Percentiles rank a stretch among this genome's conserved stretches.
Conservation (phyloP, 176 grass and related monocot genomes). For the Bothriochloa decipiens region DNA sequence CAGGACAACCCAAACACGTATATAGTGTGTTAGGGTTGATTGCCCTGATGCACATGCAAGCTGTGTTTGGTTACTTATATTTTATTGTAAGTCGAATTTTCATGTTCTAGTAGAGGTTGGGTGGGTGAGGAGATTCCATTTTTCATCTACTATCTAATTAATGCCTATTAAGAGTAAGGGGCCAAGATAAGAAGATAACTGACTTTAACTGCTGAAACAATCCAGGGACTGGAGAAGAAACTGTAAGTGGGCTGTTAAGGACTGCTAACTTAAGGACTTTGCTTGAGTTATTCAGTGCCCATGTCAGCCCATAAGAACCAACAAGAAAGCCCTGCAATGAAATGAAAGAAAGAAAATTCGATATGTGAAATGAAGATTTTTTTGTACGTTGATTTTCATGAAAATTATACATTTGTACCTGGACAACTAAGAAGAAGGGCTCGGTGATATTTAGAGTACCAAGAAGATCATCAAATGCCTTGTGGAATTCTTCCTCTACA, state of each 20-base stretch:
- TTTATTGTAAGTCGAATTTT: not conserved
- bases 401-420: slow-evolving; percentile 53
- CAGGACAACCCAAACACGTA: not conserved
- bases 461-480: slow-evolving; percentile 80
- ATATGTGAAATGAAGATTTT: slow-evolving; percentile 13
- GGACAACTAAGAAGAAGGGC: slow-evolving; percentile 88
- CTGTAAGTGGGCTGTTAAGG: slow-evolving; percentile 86
- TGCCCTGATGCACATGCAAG: not conserved
- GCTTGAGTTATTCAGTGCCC: slow-evolving; percentile 84
- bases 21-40: not conserved
- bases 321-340: slow-evolving; percentile 81
- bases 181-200: slow-evolving; percentile 32
- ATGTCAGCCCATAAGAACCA: slow-evolving; percentile 96
- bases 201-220: slow-evolving; percentile 90
- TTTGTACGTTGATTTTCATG: slow-evolving; percentile 1
- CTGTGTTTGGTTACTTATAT: not conserved
- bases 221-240: slow-evolving; percentile 87
- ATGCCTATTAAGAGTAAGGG: not conserved
- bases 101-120: not conserved
- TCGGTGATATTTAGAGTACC: slow-evolving; percentile 64
- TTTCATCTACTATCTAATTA: not conserved
- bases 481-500: slow-evolving; percentile 91
- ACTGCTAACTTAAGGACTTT: slow-evolving; percentile 80
- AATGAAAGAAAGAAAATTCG: slow-evolving; percentile 29
- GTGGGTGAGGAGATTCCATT: not conserved